These are phyloP conservation scores for Lentithecium fluviatile DNA, from an alignment of 495 filamentous ascomycete species.

Conservation along the genomic window DNA sequence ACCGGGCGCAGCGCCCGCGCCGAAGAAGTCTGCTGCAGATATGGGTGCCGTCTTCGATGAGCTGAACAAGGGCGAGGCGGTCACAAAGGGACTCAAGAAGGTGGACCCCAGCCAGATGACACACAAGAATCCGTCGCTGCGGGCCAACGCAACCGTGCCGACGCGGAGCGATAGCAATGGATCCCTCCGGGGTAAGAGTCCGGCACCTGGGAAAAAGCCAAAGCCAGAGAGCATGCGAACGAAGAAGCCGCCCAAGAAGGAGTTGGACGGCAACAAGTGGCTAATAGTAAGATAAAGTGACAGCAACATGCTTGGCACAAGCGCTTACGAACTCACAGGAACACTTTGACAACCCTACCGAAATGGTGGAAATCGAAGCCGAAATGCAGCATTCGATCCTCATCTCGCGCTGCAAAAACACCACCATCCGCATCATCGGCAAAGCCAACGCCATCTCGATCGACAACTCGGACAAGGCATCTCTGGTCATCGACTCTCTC, in stretches of 20 bases:
- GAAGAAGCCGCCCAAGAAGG: constrained; percentile 89
- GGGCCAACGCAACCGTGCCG: constrained; percentile 68
- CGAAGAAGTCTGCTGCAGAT: constrained; percentile 45
- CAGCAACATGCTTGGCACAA: background rate
- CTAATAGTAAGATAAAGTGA: constrained; percentile 56
- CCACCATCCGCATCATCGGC: constrained; percentile 81
- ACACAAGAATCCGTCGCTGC: constrained; percentile 94
- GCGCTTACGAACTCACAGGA: constrained; percentile 53
- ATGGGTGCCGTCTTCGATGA: constrained; percentile 85
- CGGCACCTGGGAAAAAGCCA: constrained; percentile 82
- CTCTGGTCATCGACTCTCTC: constrained; percentile 82
- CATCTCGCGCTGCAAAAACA: constrained; percentile 84
- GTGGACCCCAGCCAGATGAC: constrained; percentile 95
- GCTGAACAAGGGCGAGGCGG: constrained; percentile 79
- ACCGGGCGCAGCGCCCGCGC: constrained; percentile 60
- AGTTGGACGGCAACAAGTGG: constrained; percentile 95
- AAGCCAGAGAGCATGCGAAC: constrained; percentile 93
- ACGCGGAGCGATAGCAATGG: constrained; percentile 55
- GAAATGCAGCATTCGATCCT: constrained; percentile 84
- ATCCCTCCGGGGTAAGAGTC: constrained; percentile 67
- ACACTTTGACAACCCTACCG: constrained; percentile 77
- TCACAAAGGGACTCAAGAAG: constrained; percentile 85
- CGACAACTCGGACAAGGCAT: constrained; percentile 81
- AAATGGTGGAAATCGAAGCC: constrained; percentile 70
- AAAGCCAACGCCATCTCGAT: constrained; percentile 95